phyloP scores from a whole-genome alignment of 441 rosid genomes.

The Metrosideros polymorpha region DNA sequence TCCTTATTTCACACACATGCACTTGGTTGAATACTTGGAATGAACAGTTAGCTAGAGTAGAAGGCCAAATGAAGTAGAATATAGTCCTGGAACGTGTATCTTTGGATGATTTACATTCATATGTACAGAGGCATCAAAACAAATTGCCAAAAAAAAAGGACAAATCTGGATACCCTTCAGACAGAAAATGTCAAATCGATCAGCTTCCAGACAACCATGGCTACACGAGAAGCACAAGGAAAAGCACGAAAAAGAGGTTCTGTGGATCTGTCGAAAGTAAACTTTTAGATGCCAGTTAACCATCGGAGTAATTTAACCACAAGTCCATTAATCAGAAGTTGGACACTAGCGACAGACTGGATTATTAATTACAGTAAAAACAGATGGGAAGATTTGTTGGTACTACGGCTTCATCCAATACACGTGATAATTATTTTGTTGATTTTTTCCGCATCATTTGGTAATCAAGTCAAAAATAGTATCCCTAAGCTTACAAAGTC shows the following conservation, averaged over 20 bases:
- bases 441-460: not conserved
- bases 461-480: no score
- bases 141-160: not conserved
- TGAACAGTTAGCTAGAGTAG: not conserved
- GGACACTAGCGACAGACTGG: not conserved
- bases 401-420: not conserved
- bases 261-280: not conserved
- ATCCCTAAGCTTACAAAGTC: no score
- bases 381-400: not conserved
- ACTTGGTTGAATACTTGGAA: not conserved
- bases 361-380: not conserved
- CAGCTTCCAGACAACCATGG: not conserved
- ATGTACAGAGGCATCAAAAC: not conserved
- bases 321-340: not conserved
- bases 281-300: not conserved
- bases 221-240: not conserved
- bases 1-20: not conserved
- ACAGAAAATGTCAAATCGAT: not conserved
- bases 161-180: not conserved
- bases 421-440: not conserved
- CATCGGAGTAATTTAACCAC: not conserved
- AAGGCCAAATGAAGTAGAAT: not conserved
- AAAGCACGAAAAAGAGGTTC: not conserved
- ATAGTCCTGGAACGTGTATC: not conserved
- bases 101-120: not conserved